phyloP scores from a whole-genome alignment of 768 basidiomycete genomes.

The Phaeolepiota aurea region DNA sequence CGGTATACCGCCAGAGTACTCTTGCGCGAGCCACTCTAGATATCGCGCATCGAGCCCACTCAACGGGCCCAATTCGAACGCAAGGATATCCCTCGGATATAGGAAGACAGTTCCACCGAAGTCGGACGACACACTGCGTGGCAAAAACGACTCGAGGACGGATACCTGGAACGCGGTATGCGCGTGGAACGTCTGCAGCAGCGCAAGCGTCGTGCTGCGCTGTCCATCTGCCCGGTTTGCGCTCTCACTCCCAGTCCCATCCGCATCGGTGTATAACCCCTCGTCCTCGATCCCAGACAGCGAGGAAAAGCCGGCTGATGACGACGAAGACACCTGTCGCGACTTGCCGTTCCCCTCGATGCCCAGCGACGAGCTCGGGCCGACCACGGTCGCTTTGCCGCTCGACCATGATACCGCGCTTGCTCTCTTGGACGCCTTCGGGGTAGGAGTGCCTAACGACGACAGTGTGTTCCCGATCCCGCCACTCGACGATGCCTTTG shows the following conservation, averaged over 20 bases:
- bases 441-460: conserved; percentile 13
- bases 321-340: conserved; percentile 22
- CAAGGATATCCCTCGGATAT: conserved; percentile 52
- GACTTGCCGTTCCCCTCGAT: conserved; percentile 15
- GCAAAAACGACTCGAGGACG: conserved; percentile 28
- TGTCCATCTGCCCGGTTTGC: background rate
- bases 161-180: conserved; percentile 53
- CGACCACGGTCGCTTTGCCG: conserved; percentile 24
- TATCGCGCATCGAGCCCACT: conserved; percentile 67
- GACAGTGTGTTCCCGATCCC: conserved; percentile 8
- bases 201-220: conserved; percentile 39
- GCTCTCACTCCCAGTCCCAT: background rate
- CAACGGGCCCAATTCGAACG: conserved; percentile 68
- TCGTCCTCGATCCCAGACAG: background rate
- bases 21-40: conserved; percentile 67
- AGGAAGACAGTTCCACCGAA: conserved; percentile 24
- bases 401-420: conserved; percentile 47
- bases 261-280: background rate
- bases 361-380: conserved; percentile 4
- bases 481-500: conserved; percentile 19
- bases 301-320: background rate
- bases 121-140: conserved; percentile 8
- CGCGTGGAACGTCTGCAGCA: conserved; percentile 64
- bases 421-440: conserved; percentile 31
- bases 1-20: conserved; percentile 44